Base-by-base conservation (phyloP, 2,329 filamentous ascomycete genomes). In the Colletotrichum viniferum region DNA sequence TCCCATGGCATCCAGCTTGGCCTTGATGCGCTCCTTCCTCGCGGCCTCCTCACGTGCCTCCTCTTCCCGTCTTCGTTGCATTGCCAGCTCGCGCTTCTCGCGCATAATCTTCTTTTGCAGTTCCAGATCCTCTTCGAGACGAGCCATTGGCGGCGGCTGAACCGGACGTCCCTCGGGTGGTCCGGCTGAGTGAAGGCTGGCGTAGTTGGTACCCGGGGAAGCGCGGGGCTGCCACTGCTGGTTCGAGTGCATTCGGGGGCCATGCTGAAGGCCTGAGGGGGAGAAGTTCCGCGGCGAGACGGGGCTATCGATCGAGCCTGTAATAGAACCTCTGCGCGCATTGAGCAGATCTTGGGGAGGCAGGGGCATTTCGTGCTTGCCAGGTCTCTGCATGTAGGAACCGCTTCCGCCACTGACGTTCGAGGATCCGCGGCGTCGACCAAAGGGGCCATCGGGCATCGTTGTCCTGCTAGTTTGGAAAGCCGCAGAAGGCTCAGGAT, bases 381-480 rank as follows among this genome's bases (percentile, higher is more conserved):
- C 83, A 43, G 86, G 78, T 43, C 94, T 91, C 78, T 93, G 90
- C 79, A 90, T 89, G 77, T 92, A 91, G 48, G 91, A 89, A 76
- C 94, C 93, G 82, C 95, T 98, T 74, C 94, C 94, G 71, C 95
- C 96, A 82, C 96, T 98, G 55, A 98, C 94, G 81, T 96, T 97
- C 3, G 96, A 98, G 18, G 96, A 98, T 73, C 94, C 94, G 77
- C 96, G 93, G 76, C 96, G 92, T 78, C 96, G 92, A 48, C 89
- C 90, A 87, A 94, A 96, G 4, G 91, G 88, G 14, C 87, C 92
- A 78, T 94, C 92, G 76, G 94, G 92, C 18, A 86, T 88, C 78
- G 90, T 90, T 13, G 36, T 73, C 76, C 95, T 91, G 78, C 91
- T 92, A 5, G 95, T 95, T 83, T 98, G 96, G 82, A 98, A 98